Conservation (phyloP, 2,329 filamentous ascomycete genomes). For the Penicillium sp. region DNA sequence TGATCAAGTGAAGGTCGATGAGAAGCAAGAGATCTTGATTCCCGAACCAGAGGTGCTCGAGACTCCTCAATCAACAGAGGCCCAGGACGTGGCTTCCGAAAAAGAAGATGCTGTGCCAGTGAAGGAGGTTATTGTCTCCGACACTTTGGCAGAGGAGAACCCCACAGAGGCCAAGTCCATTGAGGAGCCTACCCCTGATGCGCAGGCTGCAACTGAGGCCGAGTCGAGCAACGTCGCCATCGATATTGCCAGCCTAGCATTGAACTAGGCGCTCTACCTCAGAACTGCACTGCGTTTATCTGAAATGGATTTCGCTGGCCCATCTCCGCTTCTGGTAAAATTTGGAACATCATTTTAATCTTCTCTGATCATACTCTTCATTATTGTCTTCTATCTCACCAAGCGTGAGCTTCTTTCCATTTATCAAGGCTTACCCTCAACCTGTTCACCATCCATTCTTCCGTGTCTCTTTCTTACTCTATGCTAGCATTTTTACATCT, state of each 20-base stretch:
- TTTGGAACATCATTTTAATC: slow-evolving; percentile 9
- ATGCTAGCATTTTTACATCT: slow-evolving; percentile 1
- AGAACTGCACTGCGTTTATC: not conserved
- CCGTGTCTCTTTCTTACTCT: not conserved
- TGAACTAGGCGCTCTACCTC: slow-evolving; percentile 19
- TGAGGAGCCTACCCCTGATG: slow-evolving; percentile 7
- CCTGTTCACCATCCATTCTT: not conserved
- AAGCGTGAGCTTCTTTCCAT: not conserved
- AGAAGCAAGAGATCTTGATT: not conserved
- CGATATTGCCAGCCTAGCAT: slow-evolving; percentile 27
- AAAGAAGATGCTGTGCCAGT: not conserved
- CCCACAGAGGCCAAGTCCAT: not conserved
- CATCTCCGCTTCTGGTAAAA: slow-evolving; percentile 4
- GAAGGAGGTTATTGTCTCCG: not conserved
- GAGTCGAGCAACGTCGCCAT: slow-evolving; percentile 26
- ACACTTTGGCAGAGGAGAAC: not conserved
- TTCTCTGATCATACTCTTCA: slow-evolving; percentile 20
- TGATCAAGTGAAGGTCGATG: not conserved
- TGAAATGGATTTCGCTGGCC: not conserved
- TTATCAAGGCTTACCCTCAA: slow-evolving; percentile 3
- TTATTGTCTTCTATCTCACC: slow-evolving; percentile 2
- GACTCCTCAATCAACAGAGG: not conserved
- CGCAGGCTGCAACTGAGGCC: slow-evolving; percentile 10
- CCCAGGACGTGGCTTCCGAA: not conserved
- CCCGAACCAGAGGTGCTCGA: not conserved